A percentile compares a stretch with the other conserved stretches of the same genome.
Evolutionary conservation across 2,329 filamentous ascomycete genomes (phyloP).

Genomic region (Claviceps quebecensis): DNA sequence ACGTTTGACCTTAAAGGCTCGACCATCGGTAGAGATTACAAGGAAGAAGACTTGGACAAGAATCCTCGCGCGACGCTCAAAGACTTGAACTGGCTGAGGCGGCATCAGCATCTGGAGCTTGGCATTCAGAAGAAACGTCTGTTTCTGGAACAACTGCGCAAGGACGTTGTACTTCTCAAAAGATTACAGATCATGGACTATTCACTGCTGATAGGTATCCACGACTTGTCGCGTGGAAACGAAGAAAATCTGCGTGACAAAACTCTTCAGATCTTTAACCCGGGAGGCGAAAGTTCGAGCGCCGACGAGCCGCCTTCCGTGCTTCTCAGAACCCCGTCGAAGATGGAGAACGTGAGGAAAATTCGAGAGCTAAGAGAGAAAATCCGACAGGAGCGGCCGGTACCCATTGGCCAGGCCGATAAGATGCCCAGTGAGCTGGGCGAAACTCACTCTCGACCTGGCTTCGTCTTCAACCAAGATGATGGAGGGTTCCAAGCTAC

Average conservation of each 20-base stretch:
- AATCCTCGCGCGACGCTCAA: slow-evolving; percentile 92
- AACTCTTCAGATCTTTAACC: slow-evolving; percentile 87
- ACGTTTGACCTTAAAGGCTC: slow-evolving; percentile 97
- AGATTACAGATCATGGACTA: slow-evolving; percentile 97
- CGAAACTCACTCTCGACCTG: slow-evolving; percentile 53
- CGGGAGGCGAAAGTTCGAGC: slow-evolving; percentile 50
- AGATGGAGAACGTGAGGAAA: slow-evolving; percentile 81
- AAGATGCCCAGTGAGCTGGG: slow-evolving; percentile 86
- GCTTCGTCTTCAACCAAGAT: slow-evolving; percentile 80
- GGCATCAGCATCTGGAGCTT: slow-evolving; percentile 74
- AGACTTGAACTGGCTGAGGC: slow-evolving; percentile 88
- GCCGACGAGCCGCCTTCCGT: slow-evolving; percentile 49
- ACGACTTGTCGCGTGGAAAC: slow-evolving; percentile 80
- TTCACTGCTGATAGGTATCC: slow-evolving; percentile 85
- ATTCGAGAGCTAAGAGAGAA: slow-evolving; percentile 82
- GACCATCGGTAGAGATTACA: slow-evolving; percentile 83
- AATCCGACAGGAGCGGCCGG: slow-evolving; percentile 81
- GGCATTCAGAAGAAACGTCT: slow-evolving; percentile 76
- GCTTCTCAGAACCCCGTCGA: slow-evolving; percentile 81
- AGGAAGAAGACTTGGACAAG: slow-evolving; percentile 70
- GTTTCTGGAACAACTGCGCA: slow-evolving; percentile 79
- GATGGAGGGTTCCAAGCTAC: slow-evolving; percentile 90
- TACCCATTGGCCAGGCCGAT: slow-evolving; percentile 78
- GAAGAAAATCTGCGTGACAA: slow-evolving; percentile 85
- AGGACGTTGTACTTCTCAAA: slow-evolving; percentile 77